Conservation (phyloP, 495 filamentous ascomycete species). For the Neurospora sp. region DNA sequence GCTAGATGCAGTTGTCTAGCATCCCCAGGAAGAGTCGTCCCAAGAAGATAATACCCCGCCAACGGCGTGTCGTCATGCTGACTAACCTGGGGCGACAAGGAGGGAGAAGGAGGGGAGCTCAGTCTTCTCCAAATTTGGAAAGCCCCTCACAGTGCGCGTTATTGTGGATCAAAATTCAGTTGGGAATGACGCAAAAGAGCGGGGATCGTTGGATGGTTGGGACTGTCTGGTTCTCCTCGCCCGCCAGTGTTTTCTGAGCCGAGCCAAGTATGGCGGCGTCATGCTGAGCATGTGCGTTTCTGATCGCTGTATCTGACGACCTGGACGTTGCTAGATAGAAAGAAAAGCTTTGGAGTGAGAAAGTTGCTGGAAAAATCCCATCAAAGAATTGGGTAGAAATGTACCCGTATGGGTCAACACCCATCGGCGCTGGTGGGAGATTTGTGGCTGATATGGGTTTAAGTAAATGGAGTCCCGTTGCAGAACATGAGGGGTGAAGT, state of each 20-base stretch:
- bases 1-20: background rate
- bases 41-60: background rate
- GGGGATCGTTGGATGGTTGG: background rate
- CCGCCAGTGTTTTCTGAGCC: background rate
- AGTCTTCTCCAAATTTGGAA: background rate
- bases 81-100: background rate
- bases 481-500: background rate
- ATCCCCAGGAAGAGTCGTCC: background rate
- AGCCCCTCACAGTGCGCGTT: background rate
- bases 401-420: background rate
- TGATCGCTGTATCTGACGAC: background rate
- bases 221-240: background rate
- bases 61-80: background rate
- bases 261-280: background rate
- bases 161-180: background rate
- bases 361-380: background rate
- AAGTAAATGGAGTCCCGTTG: background rate
- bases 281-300: background rate
- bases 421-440: background rate
- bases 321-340: background rate
- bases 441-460: background rate
- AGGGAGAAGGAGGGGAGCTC: background rate
- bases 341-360: background rate
- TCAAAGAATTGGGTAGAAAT: background rate
- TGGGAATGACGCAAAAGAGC: background rate